These are phyloP conservation scores for Apiospora hydei DNA, from an alignment of 2,329 filamentous ascomycete genomes.

Conservation along the genomic window DNA sequence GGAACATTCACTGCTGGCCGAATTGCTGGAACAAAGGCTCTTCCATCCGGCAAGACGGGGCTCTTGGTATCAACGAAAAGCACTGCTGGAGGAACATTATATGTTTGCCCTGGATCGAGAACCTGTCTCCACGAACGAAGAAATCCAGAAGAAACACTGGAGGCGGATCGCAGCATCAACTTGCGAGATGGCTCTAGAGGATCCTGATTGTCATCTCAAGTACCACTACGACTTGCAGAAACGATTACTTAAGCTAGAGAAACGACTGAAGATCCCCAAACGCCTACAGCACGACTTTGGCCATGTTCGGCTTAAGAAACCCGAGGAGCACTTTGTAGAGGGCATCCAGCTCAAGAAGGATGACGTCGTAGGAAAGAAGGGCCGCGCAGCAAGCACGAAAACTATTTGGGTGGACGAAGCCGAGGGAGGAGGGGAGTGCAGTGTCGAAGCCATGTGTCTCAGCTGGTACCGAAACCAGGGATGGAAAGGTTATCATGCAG, in stretches of 20 bases:
- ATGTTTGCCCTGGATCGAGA: slow-evolving; percentile 70
- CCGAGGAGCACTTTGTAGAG: slow-evolving; percentile 76
- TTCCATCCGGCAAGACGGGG: slow-evolving; percentile 88
- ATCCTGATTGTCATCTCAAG: slow-evolving; percentile 87
- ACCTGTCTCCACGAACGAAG: slow-evolving; percentile 45
- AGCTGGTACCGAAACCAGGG: slow-evolving; percentile 82
- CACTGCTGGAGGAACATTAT: slow-evolving; percentile 93
- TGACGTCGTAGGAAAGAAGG: slow-evolving; percentile 49
- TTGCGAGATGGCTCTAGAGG: slow-evolving; percentile 86
- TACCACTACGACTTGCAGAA: slow-evolving; percentile 96
- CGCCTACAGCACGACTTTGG: slow-evolving; percentile 92
- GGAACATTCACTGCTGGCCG: slow-evolving; percentile 77
- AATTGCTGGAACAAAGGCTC: slow-evolving; percentile 80
- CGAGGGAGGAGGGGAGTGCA: slow-evolving; percentile 75
- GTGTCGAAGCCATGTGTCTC: slow-evolving; percentile 93
- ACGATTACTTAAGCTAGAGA: slow-evolving; percentile 90
- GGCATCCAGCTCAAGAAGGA: slow-evolving; percentile 79
- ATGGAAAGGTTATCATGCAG: slow-evolving; percentile 94
- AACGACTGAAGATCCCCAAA: slow-evolving; percentile 79
- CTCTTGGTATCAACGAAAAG: slow-evolving; percentile 95
- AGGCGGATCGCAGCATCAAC: slow-evolving; percentile 77
- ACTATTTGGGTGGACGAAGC: slow-evolving; percentile 88
- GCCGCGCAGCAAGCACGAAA: slow-evolving; percentile 63
- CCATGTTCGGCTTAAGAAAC: slow-evolving; percentile 79
- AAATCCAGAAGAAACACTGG: slow-evolving; percentile 81